Conservation (phyloP, 2,329 filamentous ascomycete species). For the Pseudogymnoascus verrucosus region DNA sequence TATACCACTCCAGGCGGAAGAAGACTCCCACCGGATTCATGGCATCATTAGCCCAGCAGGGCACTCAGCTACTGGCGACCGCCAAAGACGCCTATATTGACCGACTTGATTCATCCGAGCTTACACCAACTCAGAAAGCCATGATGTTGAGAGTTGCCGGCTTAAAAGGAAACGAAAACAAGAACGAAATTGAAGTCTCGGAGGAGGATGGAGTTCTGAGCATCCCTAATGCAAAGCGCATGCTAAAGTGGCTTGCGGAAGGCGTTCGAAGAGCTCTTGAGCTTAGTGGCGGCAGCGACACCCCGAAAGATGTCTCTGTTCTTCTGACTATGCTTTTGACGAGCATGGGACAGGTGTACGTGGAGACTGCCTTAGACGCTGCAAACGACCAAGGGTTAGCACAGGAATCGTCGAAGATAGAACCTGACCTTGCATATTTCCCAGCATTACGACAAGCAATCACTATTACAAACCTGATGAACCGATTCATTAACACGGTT, state of each 20-base stretch:
- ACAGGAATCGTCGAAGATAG: slow-evolving; percentile 71
- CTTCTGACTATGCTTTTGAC: slow-evolving; percentile 75
- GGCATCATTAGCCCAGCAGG: slow-evolving; percentile 81
- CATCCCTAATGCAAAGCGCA: slow-evolving; percentile 84
- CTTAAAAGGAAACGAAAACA: slow-evolving; percentile 63
- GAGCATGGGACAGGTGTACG: slow-evolving; percentile 78
- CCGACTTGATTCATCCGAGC: slow-evolving; percentile 77
- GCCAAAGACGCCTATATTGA: slow-evolving; percentile 89
- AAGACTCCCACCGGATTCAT: slow-evolving; percentile 89
- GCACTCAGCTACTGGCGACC: slow-evolving; percentile 78
- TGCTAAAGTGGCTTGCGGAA: slow-evolving; percentile 96
- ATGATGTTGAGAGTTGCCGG: slow-evolving; percentile 88
- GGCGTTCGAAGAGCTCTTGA: slow-evolving; percentile 86
- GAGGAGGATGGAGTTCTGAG: slow-evolving; percentile 83
- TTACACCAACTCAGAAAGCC: slow-evolving; percentile 78
- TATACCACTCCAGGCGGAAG: slow-evolving; percentile 84
- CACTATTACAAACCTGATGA: slow-evolving; percentile 85
- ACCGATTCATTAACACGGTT: slow-evolving; percentile 83
- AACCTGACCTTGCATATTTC: slow-evolving; percentile 83
- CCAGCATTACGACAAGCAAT: slow-evolving; percentile 72
- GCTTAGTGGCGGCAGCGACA: slow-evolving; percentile 78
- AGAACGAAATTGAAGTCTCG: slow-evolving; percentile 81
- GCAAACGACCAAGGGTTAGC: slow-evolving; percentile 64
- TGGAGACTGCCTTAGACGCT: slow-evolving; percentile 60
- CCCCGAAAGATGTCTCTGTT: slow-evolving; percentile 85